Evolutionary conservation across 2,329 filamentous ascomycete genomes (phyloP).

Genomic region (Rhynchosporium graminicola): DNA sequence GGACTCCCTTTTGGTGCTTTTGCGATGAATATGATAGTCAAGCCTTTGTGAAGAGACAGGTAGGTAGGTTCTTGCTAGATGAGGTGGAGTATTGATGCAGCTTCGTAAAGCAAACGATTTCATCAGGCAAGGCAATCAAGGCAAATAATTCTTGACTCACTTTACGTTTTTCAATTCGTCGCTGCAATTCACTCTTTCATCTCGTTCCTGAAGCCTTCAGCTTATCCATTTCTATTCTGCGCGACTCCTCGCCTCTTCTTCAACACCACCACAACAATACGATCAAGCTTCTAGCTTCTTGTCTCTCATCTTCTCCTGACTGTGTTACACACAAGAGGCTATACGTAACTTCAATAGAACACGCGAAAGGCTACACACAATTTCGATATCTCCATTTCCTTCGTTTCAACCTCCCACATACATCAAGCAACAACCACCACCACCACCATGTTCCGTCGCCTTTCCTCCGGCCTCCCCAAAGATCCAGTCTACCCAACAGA

Average conservation of each 20-base stretch:
- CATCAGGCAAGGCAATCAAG: neutral
- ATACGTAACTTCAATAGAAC: neutral
- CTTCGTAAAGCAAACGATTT: slow-evolving; percentile 4
- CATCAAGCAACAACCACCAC: neutral
- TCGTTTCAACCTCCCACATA: neutral
- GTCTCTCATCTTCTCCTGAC: neutral
- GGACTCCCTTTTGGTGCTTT: neutral
- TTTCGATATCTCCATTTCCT: neutral
- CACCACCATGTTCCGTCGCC: slow-evolving; percentile 71
- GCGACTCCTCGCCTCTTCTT: no score
- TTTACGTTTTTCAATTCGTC: no score
- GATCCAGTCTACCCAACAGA: slow-evolving; percentile 67
- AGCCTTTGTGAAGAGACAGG: no score
- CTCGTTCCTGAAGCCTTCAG: no score
- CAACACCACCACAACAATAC: no score
- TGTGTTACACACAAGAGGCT: neutral
- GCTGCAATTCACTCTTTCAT: no score
- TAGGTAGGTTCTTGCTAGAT: neutral
- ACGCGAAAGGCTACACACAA: neutral
- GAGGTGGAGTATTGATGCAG: neutral
- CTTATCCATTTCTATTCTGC: no score
- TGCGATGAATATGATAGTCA: neutral
- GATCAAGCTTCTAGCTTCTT: neutral
- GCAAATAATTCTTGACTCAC: no score
- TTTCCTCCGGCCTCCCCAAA: slow-evolving; percentile 65